A percentile compares a stretch with the other conserved stretches of the same genome.
Conservation (phyloP, 1,139 yeast genomes). For the Saccharomyces hybrid region DNA sequence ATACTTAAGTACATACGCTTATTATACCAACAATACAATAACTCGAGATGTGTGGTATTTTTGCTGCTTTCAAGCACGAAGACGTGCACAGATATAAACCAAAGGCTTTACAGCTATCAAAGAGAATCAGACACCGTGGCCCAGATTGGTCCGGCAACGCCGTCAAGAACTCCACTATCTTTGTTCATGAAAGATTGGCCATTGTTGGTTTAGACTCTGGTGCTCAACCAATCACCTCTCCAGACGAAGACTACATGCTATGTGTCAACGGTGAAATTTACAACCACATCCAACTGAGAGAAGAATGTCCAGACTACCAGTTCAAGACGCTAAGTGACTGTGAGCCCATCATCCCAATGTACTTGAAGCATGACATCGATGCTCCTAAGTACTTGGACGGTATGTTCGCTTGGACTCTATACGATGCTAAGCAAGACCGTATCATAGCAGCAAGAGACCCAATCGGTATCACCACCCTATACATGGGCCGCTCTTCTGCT, state of each 20-base stretch:
- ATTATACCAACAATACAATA: too few relatives aligned
- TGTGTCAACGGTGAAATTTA: slow-evolving; percentile 97
- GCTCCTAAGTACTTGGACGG: slow-evolving; percentile 93
- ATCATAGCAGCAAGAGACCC: slow-evolving; percentile 97
- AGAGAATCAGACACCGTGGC: too few relatives aligned
- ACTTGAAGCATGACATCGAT: slow-evolving; percentile 75
- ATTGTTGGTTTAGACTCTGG: slow-evolving; percentile 40
- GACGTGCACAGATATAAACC: too few relatives aligned
- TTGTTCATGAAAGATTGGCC: too few relatives aligned
- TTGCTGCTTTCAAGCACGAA: too few relatives aligned
- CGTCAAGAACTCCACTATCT: too few relatives aligned
- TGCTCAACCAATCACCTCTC: slow-evolving; percentile 89
- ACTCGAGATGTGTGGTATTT: too few relatives aligned
- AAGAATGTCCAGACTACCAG: slow-evolving; percentile 58
- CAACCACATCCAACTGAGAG: slow-evolving; percentile 86
- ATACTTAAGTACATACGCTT: too few relatives aligned
- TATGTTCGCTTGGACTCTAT: slow-evolving; percentile 92
- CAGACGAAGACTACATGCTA: slow-evolving; percentile 62
- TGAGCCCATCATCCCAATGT: slow-evolving; percentile 92
- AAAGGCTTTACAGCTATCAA: too few relatives aligned
- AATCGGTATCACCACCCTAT: slow-evolving; percentile 89
- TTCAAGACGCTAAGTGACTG: slow-evolving; percentile 89
- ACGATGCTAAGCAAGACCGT: slow-evolving; percentile 77
- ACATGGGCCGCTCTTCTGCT: slow-evolving; percentile 77
- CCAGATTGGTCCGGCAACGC: too few relatives aligned